Evolutionary conservation across 305 asterid genomes (phyloP).

Genomic region (Plantago coronopus): DNA sequence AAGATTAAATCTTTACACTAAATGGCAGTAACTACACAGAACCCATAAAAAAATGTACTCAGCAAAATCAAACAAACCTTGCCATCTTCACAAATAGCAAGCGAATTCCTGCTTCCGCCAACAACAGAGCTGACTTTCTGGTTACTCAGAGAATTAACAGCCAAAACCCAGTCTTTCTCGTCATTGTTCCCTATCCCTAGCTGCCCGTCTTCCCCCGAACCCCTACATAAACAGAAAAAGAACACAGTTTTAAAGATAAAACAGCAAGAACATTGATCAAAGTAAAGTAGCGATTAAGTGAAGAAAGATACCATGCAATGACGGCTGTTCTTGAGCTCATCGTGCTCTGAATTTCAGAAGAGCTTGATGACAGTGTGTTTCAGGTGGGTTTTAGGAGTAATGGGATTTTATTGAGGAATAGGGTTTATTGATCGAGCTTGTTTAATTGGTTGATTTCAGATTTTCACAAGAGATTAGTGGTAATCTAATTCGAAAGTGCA

Average conservation of each 20-base stretch:
- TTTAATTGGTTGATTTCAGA: neutral
- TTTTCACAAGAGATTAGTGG: slow-evolving; percentile 19
- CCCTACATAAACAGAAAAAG: slow-evolving; percentile 48
- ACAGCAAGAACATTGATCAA: slow-evolving; percentile 17
- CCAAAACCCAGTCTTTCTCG: slow-evolving; percentile 82
- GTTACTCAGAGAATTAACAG: slow-evolving; percentile 49
- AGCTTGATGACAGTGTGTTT: slow-evolving; percentile 6
- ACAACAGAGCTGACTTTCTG: slow-evolving; percentile 64
- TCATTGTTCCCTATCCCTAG: slow-evolving; percentile 75
- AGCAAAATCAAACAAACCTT: slow-evolving; percentile 40
- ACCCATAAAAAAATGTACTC: slow-evolving; percentile 6
- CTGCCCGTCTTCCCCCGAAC: slow-evolving; percentile 98
- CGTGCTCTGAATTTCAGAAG: slow-evolving; percentile 5
- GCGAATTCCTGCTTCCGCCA: slow-evolving; percentile 90
- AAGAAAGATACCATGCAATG: slow-evolving; percentile 59
- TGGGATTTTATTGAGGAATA: neutral
- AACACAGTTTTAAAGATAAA: neutral
- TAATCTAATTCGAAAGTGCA: slow-evolving; percentile 26
- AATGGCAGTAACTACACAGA: slow-evolving; percentile 13
- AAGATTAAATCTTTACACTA: neutral
- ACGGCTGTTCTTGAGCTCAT: slow-evolving; percentile 71
- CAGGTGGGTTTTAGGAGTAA: neutral
- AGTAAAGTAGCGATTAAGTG: slow-evolving; percentile 6
- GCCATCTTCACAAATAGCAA: slow-evolving; percentile 90
- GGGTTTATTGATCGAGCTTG: neutral